Base-by-base conservation (phyloP, 2,329 filamentous ascomycete species). In the Hortaea werneckii region DNA sequence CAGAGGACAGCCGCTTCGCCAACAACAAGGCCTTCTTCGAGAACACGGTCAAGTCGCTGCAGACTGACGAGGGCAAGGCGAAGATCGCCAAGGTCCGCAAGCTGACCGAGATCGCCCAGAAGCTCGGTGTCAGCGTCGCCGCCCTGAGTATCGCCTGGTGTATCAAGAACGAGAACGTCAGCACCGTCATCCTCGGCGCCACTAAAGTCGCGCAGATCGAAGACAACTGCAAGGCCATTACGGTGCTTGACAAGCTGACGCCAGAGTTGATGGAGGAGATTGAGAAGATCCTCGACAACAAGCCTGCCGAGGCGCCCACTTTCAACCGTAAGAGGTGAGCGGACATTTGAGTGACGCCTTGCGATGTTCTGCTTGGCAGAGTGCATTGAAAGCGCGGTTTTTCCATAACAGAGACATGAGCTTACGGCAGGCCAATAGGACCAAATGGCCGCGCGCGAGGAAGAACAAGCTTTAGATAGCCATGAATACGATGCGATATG, bases 41-140 rank as follows among this genome's bases (percentile, higher is more conserved):
- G 53, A 68, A 72, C 55, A 76, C 72, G 12, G 71, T 80, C 49
- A 71, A 72, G 54, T 64, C 64, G 42, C 69, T 77, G 44, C 67
- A 74, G 59, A 67, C 57, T 30, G 67, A 69, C 6, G 72, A 73
- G 50, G 72, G 72, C 43, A 65, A 74, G 58, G 67, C 67, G 32
- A 75, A 76, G 62, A 73, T 78, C 49, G 72, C 76, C 51, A 76
- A 78, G 64, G 79, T 80, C 60, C 70, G 72, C 62, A 71, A 73
- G 50, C 61, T 75, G 39, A 71, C 68, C n/a, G 63, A 66, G 50
- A 62, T 75, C 43, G 72, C 72, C 5, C 71, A 75, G 58, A 67
- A 63, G 58, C 63, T 75, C 2, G 72, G 68, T 45, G 71, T 65
- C 48, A 72, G 59, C 29, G 67, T 65, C 6, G 61, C 72, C 4